Base-by-base conservation (phyloP, 129 eudicot genomes). In the Flaveria brownii region DNA sequence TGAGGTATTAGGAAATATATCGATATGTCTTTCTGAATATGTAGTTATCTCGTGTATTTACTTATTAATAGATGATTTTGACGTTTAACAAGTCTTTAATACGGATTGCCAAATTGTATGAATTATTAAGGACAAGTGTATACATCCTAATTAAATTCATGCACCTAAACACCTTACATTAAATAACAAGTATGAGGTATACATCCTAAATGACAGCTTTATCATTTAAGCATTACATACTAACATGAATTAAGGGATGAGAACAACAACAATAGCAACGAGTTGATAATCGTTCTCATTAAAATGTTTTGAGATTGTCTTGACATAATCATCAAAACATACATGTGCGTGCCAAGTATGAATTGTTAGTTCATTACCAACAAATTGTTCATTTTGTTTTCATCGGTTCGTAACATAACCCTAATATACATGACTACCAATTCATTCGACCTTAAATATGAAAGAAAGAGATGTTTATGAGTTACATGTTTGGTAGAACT, bases 391-490 rank as follows among this genome's bases (percentile, higher is more conserved):
- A 68, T 77, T 56, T 43, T 77, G 42, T 70, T 59, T 78, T 57
- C 70, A 13, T 78, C 6, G 59, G 68, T 66, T 76, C 80, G 52
- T 77, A 36, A 18, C 55, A 59, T 59, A 61, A 17, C 13, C 51
- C 36, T 59, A 22, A 23, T 61, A 13, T 13, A 12, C 42, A 28
- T 26, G 68, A 17, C 23, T 28, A 52, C 47, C 28, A 49, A 64
- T 70, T 61, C 17, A 70, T 61, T 71, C 62, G 70, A 76, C 77
- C 69, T 50, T 55, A 56, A 41, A 56, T 60, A 72, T 64, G 67
- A 82, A 81, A 77, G 74, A 69, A 73, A 73, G 62, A 63, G 78
- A 71, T 84, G 79, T 86, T 79, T 82, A 76, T 28, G 61, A 76
- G 68, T 61, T 68, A 43, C 33, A 73, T 71, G 59, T 80, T 80